A percentile compares a stretch with the other conserved stretches of the same genome.
phyloP scores from a whole-genome alignment of 2,329 filamentous ascomycete species.

The Stachybotrys chartarum region DNA sequence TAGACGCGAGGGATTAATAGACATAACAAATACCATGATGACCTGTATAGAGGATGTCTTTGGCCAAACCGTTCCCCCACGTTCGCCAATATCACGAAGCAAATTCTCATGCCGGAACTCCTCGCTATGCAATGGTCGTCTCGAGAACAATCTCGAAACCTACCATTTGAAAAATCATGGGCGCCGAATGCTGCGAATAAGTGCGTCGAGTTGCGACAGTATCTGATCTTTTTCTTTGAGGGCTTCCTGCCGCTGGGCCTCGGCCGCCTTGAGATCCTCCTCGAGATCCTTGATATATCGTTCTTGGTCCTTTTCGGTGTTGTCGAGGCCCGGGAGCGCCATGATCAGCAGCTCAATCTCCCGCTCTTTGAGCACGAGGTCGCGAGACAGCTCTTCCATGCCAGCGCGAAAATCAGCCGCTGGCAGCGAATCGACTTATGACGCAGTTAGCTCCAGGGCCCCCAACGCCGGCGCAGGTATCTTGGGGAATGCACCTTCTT shows the following conservation, averaged over 20 bases:
- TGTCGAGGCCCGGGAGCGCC: constrained; percentile 68
- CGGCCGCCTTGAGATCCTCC: constrained; percentile 56
- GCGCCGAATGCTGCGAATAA: constrained; percentile 53
- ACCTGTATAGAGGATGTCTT: neutral
- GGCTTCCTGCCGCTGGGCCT: constrained; percentile 55
- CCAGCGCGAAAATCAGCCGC: constrained; percentile 59
- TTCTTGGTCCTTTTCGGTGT: constrained; percentile 71
- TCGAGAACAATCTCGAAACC: neutral
- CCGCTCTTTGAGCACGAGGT: constrained; percentile 73
- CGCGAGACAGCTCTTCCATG: constrained; percentile 65
- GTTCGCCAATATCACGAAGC: neutral
- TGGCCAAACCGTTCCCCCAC: neutral
- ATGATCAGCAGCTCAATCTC: constrained; percentile 75
- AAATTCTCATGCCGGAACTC: constrained; percentile 12
- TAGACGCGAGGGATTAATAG: neutral
- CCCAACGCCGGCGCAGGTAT: neutral
- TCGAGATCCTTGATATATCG: constrained; percentile 58
- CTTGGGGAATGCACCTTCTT: constrained; percentile 30
- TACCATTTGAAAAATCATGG: constrained; percentile 32
- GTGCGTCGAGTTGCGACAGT: constrained; percentile 50
- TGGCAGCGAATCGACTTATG: constrained; percentile 51
- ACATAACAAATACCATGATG: neutral
- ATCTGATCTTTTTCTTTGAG: constrained; percentile 58
- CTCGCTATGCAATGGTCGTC: constrained; percentile 14
- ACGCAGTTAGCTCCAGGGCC: constrained; percentile 1